Conservation (phyloP, 139 green algal species). For the Volvox reticuliferus region DNA sequence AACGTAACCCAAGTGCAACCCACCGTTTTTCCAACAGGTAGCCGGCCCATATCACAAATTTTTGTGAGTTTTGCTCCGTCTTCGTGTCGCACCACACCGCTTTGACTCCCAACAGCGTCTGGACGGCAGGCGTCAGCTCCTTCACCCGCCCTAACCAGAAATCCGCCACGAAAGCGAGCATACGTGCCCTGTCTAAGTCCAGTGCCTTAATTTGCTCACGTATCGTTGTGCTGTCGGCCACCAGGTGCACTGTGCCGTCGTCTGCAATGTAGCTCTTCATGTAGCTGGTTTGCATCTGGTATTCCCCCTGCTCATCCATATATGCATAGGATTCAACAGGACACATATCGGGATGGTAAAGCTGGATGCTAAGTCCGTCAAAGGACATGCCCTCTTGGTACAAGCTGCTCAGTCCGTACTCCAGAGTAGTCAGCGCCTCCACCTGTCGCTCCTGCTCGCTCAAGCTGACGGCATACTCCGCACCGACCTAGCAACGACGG, state of each 20-base stretch:
- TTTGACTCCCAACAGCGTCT: slow-evolving; percentile 80
- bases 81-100: slow-evolving; percentile 88
- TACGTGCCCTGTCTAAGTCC: slow-evolving; percentile 79
- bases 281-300: slow-evolving; percentile 65
- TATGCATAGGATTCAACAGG: slow-evolving; percentile 67
- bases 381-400: slow-evolving; percentile 55
- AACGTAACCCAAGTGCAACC: neutral
- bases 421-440: slow-evolving; percentile 69
- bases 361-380: slow-evolving; percentile 70
- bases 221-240: slow-evolving; percentile 71
- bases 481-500: slow-evolving; percentile 65
- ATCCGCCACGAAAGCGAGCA: slow-evolving; percentile 74
- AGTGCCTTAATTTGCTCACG: slow-evolving; percentile 59
- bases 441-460: slow-evolving; percentile 79
- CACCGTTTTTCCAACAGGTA: slow-evolving; percentile 80
- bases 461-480: slow-evolving; percentile 72
- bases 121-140: slow-evolving; percentile 74
- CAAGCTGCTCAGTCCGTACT: slow-evolving; percentile 45
- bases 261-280: slow-evolving; percentile 80
- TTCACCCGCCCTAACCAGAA: slow-evolving; percentile 83
- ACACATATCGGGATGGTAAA: slow-evolving; percentile 80
- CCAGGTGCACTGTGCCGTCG: slow-evolving; percentile 83
- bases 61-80: slow-evolving; percentile 78
- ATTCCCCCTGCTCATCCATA: slow-evolving; percentile 65
- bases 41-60: slow-evolving; percentile 92